Evolutionary conservation across 2,329 filamentous ascomycete species (phyloP).

Genomic region (Cladosporium cucumerinum): DNA sequence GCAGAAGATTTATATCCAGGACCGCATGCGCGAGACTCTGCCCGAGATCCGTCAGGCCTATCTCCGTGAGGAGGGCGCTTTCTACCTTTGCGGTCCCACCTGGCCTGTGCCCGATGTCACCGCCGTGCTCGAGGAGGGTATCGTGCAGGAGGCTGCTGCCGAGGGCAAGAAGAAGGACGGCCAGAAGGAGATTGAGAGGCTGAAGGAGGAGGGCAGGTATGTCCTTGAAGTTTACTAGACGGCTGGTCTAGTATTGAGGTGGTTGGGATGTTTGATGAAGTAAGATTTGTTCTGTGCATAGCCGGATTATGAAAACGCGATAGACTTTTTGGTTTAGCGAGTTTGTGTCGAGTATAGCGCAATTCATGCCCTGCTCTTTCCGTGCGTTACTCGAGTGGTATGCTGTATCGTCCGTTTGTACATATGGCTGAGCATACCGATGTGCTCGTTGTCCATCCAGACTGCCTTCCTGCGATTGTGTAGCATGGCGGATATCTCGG

Average conservation of each 20-base stretch:
- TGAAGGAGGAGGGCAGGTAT: slow-evolving; percentile 93
- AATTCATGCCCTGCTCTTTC: background rate
- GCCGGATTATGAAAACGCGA: background rate
- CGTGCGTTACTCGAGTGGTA: too few relatives aligned
- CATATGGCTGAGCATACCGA: too few relatives aligned
- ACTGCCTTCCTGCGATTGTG: too few relatives aligned
- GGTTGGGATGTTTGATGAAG: background rate
- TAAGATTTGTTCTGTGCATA: background rate
- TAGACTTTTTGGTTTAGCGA: background rate
- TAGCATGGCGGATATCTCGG: background rate
- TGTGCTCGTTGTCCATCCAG: too few relatives aligned
- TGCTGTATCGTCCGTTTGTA: background rate
- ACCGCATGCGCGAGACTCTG: slow-evolving; percentile 89
- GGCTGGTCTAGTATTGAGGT: background rate
- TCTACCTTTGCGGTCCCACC: slow-evolving; percentile 96
- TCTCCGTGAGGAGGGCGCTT: slow-evolving; percentile 80
- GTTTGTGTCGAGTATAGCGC: background rate
- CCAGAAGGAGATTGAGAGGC: slow-evolving; percentile 87
- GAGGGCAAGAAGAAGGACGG: slow-evolving; percentile 77
- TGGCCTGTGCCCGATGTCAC: slow-evolving; percentile 99
- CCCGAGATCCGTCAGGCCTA: slow-evolving; percentile 81
- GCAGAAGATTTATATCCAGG: slow-evolving; percentile 99
- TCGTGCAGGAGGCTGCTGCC: slow-evolving; percentile 68
- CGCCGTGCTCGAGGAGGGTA: slow-evolving; percentile 87
- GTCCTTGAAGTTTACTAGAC: slow-evolving; percentile 88